Evolutionary conservation across 345 rosid genomes (phyloP), one percentile per base, ranked within the genome.

Genomic region (Lepidium sativum): DNA sequence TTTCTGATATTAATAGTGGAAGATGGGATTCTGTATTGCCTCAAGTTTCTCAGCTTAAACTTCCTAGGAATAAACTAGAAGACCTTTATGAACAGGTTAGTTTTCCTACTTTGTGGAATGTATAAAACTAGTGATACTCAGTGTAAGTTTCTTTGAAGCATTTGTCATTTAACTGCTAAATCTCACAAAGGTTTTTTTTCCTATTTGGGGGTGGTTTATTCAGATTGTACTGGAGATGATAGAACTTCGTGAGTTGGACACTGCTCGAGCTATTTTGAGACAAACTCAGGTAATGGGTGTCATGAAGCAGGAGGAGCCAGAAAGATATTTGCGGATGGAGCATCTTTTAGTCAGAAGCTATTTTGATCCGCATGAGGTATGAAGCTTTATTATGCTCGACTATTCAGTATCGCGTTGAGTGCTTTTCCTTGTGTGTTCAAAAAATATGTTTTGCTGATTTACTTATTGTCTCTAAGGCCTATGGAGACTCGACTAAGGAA

Each of bases 221-320:
- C 81, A 92, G 96, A 94, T 90, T 79, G 99, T 90, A 3, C 54
- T 94, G 61, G 99, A 94, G 77, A 94, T 94, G 99, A 94, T 90
- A 58, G 99, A 94, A 45, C 96, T 94, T 16, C 81, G 99, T 39
- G 99, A 94, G 58, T 72, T 88, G 81, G 97, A 90, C 66, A 86
- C 99, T 50, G 96, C 99, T 7, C 87, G 99, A 37, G 92, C 99
- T 66, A 86, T 94, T 72, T 77, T 94, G 72, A 83, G 89, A 80
- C 97, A 94, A 74, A 94, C 99, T 39, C 99, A 90, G 74, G 99
- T 87, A 52, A 94, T 94, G 99, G 92, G 99, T 67, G 88, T 90
- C 65, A 88, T 94, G 99, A 94, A 90, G 82, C 99, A 94, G 83
- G 99, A 94, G 83, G 95, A 90, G 76, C 90, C 99, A 16, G 97